Evolutionary conservation across 768 basidiomycete species (phyloP).

Genomic region (Amanita subjunquillea): DNA sequence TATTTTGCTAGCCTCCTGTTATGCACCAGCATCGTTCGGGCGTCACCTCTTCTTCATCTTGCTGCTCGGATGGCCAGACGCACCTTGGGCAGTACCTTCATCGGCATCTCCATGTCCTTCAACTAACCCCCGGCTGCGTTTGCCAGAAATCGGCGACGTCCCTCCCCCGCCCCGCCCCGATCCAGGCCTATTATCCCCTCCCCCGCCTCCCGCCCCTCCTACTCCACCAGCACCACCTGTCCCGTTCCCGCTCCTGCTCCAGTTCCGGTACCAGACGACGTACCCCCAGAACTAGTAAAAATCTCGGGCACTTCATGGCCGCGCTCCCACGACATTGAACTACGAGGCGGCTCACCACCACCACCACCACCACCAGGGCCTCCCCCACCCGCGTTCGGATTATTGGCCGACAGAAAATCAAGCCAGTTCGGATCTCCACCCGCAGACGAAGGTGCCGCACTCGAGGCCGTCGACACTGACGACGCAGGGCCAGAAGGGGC

Average conservation of each 20-base stretch:
- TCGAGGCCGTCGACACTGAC: conserved; percentile 4
- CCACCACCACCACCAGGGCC: background rate
- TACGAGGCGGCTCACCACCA: conserved; percentile 3
- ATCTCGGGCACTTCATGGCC: conserved; percentile 7
- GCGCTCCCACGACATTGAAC: conserved; percentile 22
- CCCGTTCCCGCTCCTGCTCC: too few relatives aligned
- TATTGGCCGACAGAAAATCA: conserved; percentile 19
- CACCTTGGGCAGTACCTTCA: background rate
- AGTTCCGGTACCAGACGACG: background rate
- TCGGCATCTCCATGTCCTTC: background rate
- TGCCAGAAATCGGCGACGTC: background rate
- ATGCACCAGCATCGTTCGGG: background rate
- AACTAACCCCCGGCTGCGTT: background rate
- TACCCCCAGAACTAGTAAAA: background rate
- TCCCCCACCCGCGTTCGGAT: background rate
- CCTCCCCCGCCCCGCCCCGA: background rate
- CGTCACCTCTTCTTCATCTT: background rate
- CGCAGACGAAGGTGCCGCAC: conserved; percentile 5
- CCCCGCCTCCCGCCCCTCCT: background rate
- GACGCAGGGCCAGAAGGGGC: conserved; percentile 7
- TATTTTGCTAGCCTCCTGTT: background rate
- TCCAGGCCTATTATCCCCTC: background rate
- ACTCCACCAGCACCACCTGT: background rate
- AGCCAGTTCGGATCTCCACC: conserved; percentile 17
- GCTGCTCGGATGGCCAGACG: background rate